Evolutionary conservation across 2,329 filamentous ascomycete genomes (phyloP), one percentile per base, ranked within the genome.

Genomic region (Trematosphaeria pertusa): DNA sequence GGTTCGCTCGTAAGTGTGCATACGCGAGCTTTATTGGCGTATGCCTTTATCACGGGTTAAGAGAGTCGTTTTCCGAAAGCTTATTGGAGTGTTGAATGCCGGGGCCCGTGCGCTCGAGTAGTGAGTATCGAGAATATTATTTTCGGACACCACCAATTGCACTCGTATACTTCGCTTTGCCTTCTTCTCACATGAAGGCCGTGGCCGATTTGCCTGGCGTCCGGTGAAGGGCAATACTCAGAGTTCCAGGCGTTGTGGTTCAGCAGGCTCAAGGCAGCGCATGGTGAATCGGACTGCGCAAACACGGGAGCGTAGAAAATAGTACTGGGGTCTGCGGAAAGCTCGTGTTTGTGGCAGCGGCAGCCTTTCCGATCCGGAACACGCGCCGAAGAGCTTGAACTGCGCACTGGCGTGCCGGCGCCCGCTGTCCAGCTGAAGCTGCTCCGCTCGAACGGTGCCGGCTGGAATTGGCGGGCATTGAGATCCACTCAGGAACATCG

Each of bases 321-420:
- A 28, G 24, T 7, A 28, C 24, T 28, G 12, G 44, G 38, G 36
- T 45, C 34, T 41, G 46, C 34, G 43, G 12, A n/a, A 35, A 51
- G 39, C 45, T 58, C 34, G 52, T 50, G 35, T 51, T n/a, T 52
- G 38, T 57, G 46, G 49, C 61, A 59, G 54, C 58, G 59, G 61
- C 50, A 56, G 46, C 62, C 54, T 59, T 55, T 15, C 57, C 59
- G 17, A 24, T 44, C 30, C 26, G 46, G 48, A 47, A 18, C 36
- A 24, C 14, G 44, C 36, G 39, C 45, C 48, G 43, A 28, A n/a
- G n/a, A n/a, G n/a, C n/a, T n/a, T n/a, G n/a, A 46, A 56, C 52
- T 55, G 55, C 52, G 50, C 58, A 56, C 38, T 49, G 42, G 54
- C 59, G 40, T 35, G 20, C 9, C 24, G 45, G 31, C 33, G 34